Conservation (phyloP, 2,329 filamentous ascomycete genomes). For the Xylaria sp. region DNA sequence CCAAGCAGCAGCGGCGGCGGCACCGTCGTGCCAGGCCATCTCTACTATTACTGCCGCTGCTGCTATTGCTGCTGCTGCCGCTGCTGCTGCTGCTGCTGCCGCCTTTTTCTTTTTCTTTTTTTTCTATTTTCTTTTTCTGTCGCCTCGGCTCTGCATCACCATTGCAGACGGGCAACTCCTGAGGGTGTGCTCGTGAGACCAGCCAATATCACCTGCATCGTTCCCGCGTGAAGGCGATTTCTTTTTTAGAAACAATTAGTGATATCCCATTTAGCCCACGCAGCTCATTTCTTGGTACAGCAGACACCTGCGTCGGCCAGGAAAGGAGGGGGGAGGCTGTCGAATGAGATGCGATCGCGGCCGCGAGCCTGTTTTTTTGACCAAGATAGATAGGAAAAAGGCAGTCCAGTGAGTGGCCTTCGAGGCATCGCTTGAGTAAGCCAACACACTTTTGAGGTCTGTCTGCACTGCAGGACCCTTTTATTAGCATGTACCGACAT, state of each 20-base stretch:
- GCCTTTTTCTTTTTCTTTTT: slow-evolving; percentile 6
- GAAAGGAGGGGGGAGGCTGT: slow-evolving; percentile 4
- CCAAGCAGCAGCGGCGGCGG: slow-evolving; percentile 10
- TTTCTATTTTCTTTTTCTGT: neutral
- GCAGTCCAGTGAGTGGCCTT: slow-evolving; percentile 15
- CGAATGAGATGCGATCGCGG: slow-evolving; percentile 19
- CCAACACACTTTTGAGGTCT: slow-evolving; percentile 16
- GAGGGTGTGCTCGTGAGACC: slow-evolving; percentile 8
- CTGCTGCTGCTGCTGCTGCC: too few relatives aligned
- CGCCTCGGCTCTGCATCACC: slow-evolving; percentile 26
- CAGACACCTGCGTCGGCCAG: slow-evolving; percentile 12
- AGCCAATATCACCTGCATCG: slow-evolving; percentile 36
- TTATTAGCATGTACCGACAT: slow-evolving; percentile 35
- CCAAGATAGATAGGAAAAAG: neutral
- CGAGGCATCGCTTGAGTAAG: slow-evolving; percentile 28
- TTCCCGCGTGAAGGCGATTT: slow-evolving; percentile 27
- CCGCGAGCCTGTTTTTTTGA: neutral
- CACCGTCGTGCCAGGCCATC: slow-evolving; percentile 13
- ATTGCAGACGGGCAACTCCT: slow-evolving; percentile 14
- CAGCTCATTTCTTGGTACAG: slow-evolving; percentile 13
- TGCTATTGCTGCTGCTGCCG: too few relatives aligned
- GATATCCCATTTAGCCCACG: slow-evolving; percentile 10
- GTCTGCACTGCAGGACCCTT: slow-evolving; percentile 29
- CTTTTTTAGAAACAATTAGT: slow-evolving; percentile 29
- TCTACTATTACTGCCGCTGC: too few relatives aligned